Evolutionary conservation across 805 yeast species (phyloP).

Genomic region (Metschnikowia hibisci): DNA sequence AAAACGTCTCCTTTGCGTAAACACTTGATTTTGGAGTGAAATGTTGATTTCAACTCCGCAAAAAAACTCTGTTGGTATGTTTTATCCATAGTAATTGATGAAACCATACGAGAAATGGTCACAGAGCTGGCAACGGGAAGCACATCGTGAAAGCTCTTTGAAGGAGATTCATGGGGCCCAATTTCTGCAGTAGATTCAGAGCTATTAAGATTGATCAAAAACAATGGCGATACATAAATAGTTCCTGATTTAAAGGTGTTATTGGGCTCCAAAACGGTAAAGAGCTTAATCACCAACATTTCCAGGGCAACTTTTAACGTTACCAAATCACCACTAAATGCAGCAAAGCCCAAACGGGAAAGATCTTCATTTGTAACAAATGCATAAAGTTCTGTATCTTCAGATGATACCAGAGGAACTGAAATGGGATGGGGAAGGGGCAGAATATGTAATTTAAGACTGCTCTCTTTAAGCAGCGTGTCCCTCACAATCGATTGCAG

Average conservation of each 20-base stretch:
- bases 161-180: constrained; percentile 14
- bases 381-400: constrained; percentile 37
- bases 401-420: constrained; percentile 22
- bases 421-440: constrained; percentile 30
- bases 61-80: constrained; percentile 58
- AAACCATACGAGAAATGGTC: constrained; percentile 61
- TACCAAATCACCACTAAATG: constrained; percentile 67
- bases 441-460: constrained; percentile 18
- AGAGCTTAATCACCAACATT: constrained; percentile 36
- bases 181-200: constrained; percentile 16
- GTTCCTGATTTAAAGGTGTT: constrained; percentile 30
- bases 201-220: constrained; percentile 46
- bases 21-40: constrained; percentile 55
- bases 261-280: constrained; percentile 65
- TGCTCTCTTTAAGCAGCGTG: neutral
- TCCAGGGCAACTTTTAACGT: constrained; percentile 21
- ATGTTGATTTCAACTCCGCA: constrained; percentile 55
- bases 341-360: constrained; percentile 48
- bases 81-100: constrained; percentile 65
- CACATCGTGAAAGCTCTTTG: constrained; percentile 21
- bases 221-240: constrained; percentile 61
- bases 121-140: constrained; percentile 57
- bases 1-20: constrained; percentile 64
- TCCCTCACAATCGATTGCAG: constrained; percentile 25
- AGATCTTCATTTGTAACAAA: constrained; percentile 48